Percentiles rank a stretch among this genome's conserved stretches.
These are phyloP conservation scores for Tolypocladium ophioglossoides DNA, from an alignment of 2,329 filamentous ascomycete genomes.

Conservation along the genomic window DNA sequence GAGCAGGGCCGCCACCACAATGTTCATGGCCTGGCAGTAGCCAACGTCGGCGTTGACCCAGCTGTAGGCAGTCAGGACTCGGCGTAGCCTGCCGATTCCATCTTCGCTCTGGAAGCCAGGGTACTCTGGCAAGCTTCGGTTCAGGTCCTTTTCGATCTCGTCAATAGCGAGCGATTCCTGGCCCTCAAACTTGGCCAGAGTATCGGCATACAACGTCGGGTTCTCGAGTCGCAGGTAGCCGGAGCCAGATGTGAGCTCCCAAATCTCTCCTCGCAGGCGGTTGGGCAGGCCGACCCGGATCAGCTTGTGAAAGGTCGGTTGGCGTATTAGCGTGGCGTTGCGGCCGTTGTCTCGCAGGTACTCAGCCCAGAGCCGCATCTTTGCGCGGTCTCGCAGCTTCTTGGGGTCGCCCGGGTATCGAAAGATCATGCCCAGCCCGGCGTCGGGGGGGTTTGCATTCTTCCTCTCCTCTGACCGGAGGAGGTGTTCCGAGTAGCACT, in stretches of 20 bases:
- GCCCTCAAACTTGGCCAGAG: slow-evolving; percentile 71
- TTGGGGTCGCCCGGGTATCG: slow-evolving; percentile 90
- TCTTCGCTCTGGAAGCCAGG: slow-evolving; percentile 95
- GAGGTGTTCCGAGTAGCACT: slow-evolving; percentile 87
- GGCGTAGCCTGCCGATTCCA: slow-evolving; percentile 78
- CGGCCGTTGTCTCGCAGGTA: slow-evolving; percentile 93
- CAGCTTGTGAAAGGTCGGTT: slow-evolving; percentile 95
- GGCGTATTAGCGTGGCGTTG: slow-evolving; percentile 82
- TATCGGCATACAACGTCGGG: slow-evolving; percentile 75
- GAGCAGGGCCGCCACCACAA: slow-evolving; percentile 91
- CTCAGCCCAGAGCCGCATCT: slow-evolving; percentile 96
- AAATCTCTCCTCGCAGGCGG: slow-evolving; percentile 82
- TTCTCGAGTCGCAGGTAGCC: slow-evolving; percentile 80
- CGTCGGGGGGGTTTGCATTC: slow-evolving; percentile 58
- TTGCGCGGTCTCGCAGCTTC: slow-evolving; percentile 87
- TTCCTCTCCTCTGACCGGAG: slow-evolving; percentile 55
- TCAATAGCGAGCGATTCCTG: slow-evolving; percentile 91
- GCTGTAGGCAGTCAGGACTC: slow-evolving; percentile 93
- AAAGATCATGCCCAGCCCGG: slow-evolving; percentile 84
- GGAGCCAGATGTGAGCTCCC: slow-evolving; percentile 90
- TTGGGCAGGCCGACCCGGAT: slow-evolving; percentile 94
- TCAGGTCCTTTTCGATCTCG: slow-evolving; percentile 97
- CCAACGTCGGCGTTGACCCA: slow-evolving; percentile 94
- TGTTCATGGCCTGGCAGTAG: slow-evolving; percentile 99
- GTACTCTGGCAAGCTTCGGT: slow-evolving; percentile 92